Conservation (phyloP, 345 rosid species). For the Limnanthes douglasii region DNA sequence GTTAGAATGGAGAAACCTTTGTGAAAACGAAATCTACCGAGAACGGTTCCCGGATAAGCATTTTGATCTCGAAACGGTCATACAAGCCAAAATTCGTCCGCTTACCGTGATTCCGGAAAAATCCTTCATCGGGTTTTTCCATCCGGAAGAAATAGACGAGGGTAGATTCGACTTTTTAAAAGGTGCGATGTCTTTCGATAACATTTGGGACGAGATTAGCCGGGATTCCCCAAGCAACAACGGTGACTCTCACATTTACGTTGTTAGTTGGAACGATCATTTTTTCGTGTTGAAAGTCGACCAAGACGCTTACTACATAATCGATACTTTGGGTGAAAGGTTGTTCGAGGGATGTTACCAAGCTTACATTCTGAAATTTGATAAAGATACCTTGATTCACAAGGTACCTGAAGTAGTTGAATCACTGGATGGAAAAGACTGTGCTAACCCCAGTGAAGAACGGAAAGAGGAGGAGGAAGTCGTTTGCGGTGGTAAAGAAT, state of each 20-base stretch:
- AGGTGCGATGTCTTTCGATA: constrained; percentile 59
- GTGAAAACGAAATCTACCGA: constrained; percentile 30
- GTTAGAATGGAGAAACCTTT: constrained; percentile 50
- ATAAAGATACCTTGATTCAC: constrained; percentile 24
- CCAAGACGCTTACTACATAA: constrained; percentile 44
- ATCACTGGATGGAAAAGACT: not conserved
- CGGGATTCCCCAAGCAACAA: not conserved
- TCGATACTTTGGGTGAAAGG: constrained; percentile 62
- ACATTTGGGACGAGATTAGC: constrained; percentile 50
- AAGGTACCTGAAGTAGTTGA: constrained; percentile 7
- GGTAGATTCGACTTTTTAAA: constrained; percentile 37
- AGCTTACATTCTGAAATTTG: constrained; percentile 43
- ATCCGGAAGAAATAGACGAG: constrained; percentile 37
- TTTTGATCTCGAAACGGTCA: constrained; percentile 51
- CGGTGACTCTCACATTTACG: constrained; percentile 21
- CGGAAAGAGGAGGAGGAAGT: constrained; percentile 11
- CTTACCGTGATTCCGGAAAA: constrained; percentile 24
- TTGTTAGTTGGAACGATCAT: constrained; percentile 68
- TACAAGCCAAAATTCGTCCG: constrained; percentile 39
- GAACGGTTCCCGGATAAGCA: constrained; percentile 52
- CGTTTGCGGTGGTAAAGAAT: constrained; percentile 31
- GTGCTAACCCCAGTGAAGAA: not conserved
- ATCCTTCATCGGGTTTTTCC: constrained; percentile 55
- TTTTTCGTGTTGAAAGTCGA: constrained; percentile 50
- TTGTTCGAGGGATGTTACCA: constrained; percentile 47